Evolutionary conservation across 371 early-diverging fungal genomes (phyloP).

Genomic region (Funneliformis caledonium): DNA sequence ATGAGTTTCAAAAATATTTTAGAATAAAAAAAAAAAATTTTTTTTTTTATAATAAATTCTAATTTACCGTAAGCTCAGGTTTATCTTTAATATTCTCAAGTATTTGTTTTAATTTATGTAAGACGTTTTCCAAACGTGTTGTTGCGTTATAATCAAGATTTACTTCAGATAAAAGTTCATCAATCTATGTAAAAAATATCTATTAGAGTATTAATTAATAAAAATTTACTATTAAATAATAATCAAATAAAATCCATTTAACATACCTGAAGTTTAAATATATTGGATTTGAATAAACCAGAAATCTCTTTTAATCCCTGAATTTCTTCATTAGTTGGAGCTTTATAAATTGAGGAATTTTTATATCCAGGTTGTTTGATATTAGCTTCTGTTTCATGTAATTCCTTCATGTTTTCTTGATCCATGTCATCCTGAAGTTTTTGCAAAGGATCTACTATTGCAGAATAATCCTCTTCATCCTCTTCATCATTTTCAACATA

Average conservation of each 20-base stretch:
- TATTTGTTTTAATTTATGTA: constrained; percentile 67
- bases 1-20: not conserved
- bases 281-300: constrained; percentile 87
- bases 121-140: constrained; percentile 72
- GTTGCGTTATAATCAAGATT: constrained; percentile 60
- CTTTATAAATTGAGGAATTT: constrained; percentile 47
- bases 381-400: not conserved
- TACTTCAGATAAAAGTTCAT: constrained; percentile 82
- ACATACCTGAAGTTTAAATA: constrained; percentile 84
- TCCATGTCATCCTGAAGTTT: not conserved
- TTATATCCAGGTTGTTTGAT: not conserved
- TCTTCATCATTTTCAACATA: constrained; percentile 41
- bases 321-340: constrained; percentile 83
- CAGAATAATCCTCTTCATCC: constrained; percentile 37
- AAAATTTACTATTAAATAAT: not conserved
- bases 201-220: not conserved
- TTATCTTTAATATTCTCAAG: constrained; percentile 59
- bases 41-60: not conserved
- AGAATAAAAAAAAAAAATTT: not conserved
- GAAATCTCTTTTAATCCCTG: constrained; percentile 81
- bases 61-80: constrained; percentile 56
- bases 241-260: not conserved
- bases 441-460: not conserved
- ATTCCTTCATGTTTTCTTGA: not conserved
- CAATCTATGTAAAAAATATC: constrained; percentile 57